Evolutionary conservation across 177 flowering plant genomes (phyloP).

Genomic region (Vitis hybrid): DNA sequence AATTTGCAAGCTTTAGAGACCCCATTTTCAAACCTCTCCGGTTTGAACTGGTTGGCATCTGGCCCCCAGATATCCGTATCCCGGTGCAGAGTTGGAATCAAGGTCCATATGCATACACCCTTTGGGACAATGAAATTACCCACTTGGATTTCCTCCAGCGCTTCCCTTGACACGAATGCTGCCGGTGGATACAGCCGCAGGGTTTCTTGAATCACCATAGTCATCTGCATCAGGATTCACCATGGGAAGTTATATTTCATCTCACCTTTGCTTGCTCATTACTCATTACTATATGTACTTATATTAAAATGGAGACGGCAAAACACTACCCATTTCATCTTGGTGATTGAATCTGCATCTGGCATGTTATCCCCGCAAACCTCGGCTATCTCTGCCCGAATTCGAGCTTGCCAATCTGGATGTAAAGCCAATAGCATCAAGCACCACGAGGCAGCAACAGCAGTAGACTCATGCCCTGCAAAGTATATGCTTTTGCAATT

Average conservation of each 20-base stretch:
- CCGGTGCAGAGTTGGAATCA: conserved; percentile 36
- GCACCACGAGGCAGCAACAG: conserved; percentile 64
- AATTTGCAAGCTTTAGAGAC: conserved; percentile 36
- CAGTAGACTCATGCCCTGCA: conserved; percentile 76
- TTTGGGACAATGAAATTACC: conserved; percentile 40
- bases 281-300: too few relatives aligned
- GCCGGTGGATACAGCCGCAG: conserved; percentile 48
- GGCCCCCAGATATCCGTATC: conserved; percentile 38
- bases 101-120: conserved; percentile 40
- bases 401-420: conserved; percentile 67
- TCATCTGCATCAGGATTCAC: conserved; percentile 29
- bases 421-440: conserved; percentile 59
- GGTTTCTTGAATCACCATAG: conserved; percentile 51
- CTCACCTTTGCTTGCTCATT: too few relatives aligned
- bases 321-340: conserved; percentile 45
- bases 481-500: conserved; percentile 77
- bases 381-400: conserved; percentile 45
- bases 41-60: conserved; percentile 43
- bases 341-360: conserved; percentile 35
- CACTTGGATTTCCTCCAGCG: conserved; percentile 25
- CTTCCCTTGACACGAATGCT: conserved; percentile 47
- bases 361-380: conserved; percentile 27
- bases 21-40: conserved; percentile 35
- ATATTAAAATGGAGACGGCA: not conserved
- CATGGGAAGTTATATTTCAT: too few relatives aligned